A percentile compares a stretch with the other conserved stretches of the same genome.
These are phyloP conservation scores for Lachancea waltii DNA, from an alignment of 805 yeast genomes.

Conservation along the genomic window DNA sequence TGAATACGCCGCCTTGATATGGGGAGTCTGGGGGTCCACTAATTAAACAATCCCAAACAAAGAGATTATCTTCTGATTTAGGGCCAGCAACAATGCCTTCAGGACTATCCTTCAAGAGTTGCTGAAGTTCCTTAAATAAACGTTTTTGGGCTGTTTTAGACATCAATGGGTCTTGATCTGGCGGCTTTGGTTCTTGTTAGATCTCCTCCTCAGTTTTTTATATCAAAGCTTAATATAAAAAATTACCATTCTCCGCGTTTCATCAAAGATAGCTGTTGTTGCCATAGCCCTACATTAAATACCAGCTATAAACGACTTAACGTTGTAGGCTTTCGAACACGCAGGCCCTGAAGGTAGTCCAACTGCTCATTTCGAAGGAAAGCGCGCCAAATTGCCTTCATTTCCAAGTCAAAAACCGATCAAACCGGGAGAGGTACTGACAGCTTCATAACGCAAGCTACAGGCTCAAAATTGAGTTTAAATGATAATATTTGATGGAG, in stretches of 20 bases:
- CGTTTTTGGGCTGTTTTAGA: slow-evolving; percentile 74
- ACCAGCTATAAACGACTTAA: no score
- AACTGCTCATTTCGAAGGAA: no score
- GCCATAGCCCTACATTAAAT: no score
- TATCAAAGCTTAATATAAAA: no score
- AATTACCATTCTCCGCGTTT: no score
- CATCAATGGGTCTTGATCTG: slow-evolving; percentile 14
- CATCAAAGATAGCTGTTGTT: no score
- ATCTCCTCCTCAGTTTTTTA: no score
- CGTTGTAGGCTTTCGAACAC: no score
- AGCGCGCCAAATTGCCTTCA: no score
- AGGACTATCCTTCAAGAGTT: slow-evolving; percentile 77
- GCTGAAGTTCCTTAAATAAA: slow-evolving; percentile 82
- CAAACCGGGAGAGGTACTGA: no score
- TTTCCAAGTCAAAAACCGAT: no score
- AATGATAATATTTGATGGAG: slow-evolving; percentile 76
- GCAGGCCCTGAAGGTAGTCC: no score
- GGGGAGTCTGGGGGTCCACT: slow-evolving; percentile 83
- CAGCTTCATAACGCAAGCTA: background rate
- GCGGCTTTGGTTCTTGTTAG: background rate
- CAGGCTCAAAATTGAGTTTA: slow-evolving; percentile 8
- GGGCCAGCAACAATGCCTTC: slow-evolving; percentile 97
- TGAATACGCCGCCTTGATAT: slow-evolving; percentile 82
- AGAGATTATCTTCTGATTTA: slow-evolving; percentile 60
- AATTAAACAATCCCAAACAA: slow-evolving; percentile 76